Conservation (phyloP, 768 basidiomycete genomes). For the Pleurotus pulmonarius region DNA sequence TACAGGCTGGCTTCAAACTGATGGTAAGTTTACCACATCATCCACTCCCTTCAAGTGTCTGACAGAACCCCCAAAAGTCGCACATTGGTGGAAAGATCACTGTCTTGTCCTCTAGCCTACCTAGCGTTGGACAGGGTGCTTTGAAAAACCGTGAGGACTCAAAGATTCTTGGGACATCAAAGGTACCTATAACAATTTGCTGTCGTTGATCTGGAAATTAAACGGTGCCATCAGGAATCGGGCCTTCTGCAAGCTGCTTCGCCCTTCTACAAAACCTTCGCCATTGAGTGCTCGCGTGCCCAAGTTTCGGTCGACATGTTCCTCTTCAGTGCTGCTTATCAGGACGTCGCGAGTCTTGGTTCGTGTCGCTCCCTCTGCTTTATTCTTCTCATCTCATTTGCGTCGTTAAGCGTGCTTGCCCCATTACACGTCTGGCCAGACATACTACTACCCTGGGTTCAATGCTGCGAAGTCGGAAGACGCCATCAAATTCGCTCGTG, state of each 20-base stretch:
- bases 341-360: slow-evolving; percentile 94
- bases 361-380: slow-evolving; percentile 15
- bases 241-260: slow-evolving; percentile 89
- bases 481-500: slow-evolving; percentile 96
- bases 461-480: slow-evolving; percentile 93
- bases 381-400: not conserved
- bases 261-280: slow-evolving; percentile 97
- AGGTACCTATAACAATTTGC: slow-evolving; percentile 41
- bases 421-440: slow-evolving; percentile 96
- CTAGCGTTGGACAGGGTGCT: slow-evolving; percentile 84
- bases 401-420: slow-evolving; percentile 72
- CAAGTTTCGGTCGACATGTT: slow-evolving; percentile 99
- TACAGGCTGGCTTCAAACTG: slow-evolving; percentile 94
- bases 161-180: slow-evolving; percentile 91
- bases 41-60: not conserved
- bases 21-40: slow-evolving; percentile 51
- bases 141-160: slow-evolving; percentile 97
- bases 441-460: slow-evolving; percentile 98
- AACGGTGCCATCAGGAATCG: slow-evolving; percentile 60
- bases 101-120: slow-evolving; percentile 80
- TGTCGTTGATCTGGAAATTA: not conserved
- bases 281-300: slow-evolving; percentile 95
- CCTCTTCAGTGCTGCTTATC: slow-evolving; percentile 90
- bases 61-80: slow-evolving; percentile 40
- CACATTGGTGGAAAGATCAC: slow-evolving; percentile 95